Evolutionary conservation across 805 yeast species (phyloP), one percentile per base, ranked within the genome.

Genomic region (Starmerella khaoyaiensis): DNA sequence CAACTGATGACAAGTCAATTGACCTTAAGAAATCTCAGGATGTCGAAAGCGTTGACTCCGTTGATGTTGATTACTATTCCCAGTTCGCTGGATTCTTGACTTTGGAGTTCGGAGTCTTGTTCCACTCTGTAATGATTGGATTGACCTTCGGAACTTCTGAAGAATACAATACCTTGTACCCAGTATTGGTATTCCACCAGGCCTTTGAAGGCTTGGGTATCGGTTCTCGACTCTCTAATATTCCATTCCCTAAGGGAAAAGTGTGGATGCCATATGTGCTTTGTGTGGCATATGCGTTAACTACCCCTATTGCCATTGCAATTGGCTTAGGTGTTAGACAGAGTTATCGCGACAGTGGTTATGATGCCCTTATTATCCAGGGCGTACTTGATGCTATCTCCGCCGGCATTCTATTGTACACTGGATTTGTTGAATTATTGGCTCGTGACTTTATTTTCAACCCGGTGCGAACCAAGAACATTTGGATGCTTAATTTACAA

Each of bases 161-260:
- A 31, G 74, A 76, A 51, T 79, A 76, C 54, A 62, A 59, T 29
- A 67, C 79, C 4, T 61, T 79, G 30, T 78, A 74, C 51, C 63
- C 74, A 34, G 87, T 78, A 10, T 45, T 72, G 28, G 71, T 75
- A 5, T 78, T 78, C 67, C 87, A 79, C 57, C 87, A 78, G 58
- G 65, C 74, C 52, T 79, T 78, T 50, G 87, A 78, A 61, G 87
- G 87, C 46, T 65, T 79, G 39, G 87, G 87, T 50, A 65, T 78
- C 45, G 86, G 87, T 23, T 66, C 84, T 7, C 68, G 90, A 55
- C 57, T 76, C 35, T 72, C 79, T 2, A 64, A 65, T 27, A 70
- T 73, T 14, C 61, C 64, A 3, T 76, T 76, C 71, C 77, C 79
- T 6, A 42, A 49, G 19, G 28, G 45, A 12, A 63, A 58, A 45